These are phyloP conservation scores for Bryoerythrophyllum caledonicum DNA, from an alignment of 225 moss, liverwort and hornwort species.

Conservation along the genomic window DNA sequence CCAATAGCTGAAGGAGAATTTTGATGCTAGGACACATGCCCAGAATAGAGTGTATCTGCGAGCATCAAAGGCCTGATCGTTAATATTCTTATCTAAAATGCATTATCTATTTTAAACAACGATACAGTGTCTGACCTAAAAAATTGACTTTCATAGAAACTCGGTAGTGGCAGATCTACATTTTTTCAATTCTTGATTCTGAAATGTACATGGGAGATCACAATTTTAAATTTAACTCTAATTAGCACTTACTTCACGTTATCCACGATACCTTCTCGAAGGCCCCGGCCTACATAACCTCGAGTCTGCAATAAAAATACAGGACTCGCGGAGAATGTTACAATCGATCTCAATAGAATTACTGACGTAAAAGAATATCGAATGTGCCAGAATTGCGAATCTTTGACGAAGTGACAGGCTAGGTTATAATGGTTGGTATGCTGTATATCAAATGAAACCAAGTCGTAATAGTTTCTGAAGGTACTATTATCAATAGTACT, in stretches of 20 bases:
- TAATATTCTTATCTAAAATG: background rate
- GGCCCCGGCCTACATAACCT: conserved; percentile 81
- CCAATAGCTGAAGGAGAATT: conserved; percentile 95
- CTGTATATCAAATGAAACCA: background rate
- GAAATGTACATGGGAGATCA: background rate
- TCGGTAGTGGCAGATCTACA: background rate
- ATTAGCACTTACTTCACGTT: conserved; percentile 70
- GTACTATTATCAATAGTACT: background rate
- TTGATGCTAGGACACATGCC: conserved; percentile 69
- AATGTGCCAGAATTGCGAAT: background rate
- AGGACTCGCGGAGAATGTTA: conserved; percentile 8
- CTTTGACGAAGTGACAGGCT: background rate
- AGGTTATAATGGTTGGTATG: background rate
- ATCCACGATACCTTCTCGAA: conserved; percentile 87
- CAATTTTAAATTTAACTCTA: background rate
- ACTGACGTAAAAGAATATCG: background rate
- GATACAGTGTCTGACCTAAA: background rate
- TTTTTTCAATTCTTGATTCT: background rate
- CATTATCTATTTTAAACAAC: background rate
- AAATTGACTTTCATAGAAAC: background rate
- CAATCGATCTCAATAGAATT: background rate
- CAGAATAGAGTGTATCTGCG: conserved; percentile 85
- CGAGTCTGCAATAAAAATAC: conserved; percentile 64
- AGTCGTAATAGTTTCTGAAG: background rate
- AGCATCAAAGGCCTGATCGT: conserved; percentile 5